Evolutionary conservation across 208 protist species (phyloP).

Genomic region (Leishmania braziliensis): DNA sequence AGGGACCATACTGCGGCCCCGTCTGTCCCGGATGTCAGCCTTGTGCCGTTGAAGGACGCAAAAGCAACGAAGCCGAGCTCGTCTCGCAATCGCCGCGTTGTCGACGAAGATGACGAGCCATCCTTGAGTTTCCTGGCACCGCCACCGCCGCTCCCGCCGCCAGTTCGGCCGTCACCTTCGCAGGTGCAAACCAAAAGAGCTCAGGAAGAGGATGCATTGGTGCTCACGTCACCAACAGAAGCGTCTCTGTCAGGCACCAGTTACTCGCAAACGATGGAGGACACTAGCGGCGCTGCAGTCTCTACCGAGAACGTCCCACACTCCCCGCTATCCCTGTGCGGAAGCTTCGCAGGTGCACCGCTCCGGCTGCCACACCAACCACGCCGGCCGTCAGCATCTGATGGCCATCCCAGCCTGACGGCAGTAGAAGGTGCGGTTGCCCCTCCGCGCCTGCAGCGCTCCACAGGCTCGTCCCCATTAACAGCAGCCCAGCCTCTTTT

Average conservation of each 20-base stretch:
- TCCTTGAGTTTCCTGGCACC: conserved; percentile 35
- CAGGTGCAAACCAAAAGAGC: background rate
- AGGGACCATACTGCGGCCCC: background rate
- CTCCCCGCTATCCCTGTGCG: background rate
- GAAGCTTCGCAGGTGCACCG: conserved; percentile 1
- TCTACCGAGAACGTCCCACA: background rate
- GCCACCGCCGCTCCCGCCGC: conserved; percentile 6
- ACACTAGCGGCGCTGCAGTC: background rate
- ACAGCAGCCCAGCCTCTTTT: conserved; percentile 4
- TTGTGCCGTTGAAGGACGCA: background rate
- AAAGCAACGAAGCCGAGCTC: background rate
- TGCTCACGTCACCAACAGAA: background rate
- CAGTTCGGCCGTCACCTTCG: background rate
- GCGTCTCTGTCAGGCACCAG: background rate
- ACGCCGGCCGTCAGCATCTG: conserved; percentile 12
- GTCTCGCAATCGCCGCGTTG: conserved; percentile 6
- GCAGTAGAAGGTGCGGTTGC: conserved; percentile 1
- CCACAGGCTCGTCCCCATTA: conserved; percentile 14
- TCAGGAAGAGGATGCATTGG: background rate
- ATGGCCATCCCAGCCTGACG: conserved; percentile 10
- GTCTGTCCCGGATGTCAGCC: background rate
- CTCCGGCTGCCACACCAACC: conserved; percentile 21
- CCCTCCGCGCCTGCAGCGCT: conserved; percentile 51
- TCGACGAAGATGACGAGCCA: conserved; percentile 48
- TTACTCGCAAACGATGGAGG: background rate